Conservation (phyloP, 805 yeast genomes). For the Vanderwaltozyma verrucispora region DNA sequence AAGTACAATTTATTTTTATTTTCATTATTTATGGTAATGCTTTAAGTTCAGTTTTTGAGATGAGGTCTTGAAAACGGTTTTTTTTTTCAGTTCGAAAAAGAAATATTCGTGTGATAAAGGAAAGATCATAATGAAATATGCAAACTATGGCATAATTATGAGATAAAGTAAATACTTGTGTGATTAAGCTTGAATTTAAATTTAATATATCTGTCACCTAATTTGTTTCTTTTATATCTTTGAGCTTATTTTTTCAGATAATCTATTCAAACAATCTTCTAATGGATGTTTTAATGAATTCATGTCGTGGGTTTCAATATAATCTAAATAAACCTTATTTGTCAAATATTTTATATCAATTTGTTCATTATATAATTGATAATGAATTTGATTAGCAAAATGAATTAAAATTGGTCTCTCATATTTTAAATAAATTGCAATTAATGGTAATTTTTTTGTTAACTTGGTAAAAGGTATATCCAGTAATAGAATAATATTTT, state of each 20-base stretch:
- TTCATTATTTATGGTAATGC: too few species aligned
- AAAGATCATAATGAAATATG: too few species aligned
- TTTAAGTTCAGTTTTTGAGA: too few species aligned
- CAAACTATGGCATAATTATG: too few species aligned
- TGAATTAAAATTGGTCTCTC: slow-evolving; percentile 22
- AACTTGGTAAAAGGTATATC: slow-evolving; percentile 26
- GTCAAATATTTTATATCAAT: slow-evolving; percentile 18
- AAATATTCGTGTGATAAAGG: too few species aligned
- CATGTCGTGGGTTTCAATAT: slow-evolving; percentile 12
- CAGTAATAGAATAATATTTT: slow-evolving; percentile 27
- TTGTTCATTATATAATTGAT: slow-evolving; percentile 23
- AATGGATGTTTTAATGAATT: slow-evolving; percentile 17
- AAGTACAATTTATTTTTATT: too few species aligned
- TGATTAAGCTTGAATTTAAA: too few species aligned
- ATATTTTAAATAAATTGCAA: slow-evolving; percentile 17
- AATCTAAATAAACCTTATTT: slow-evolving; percentile 15
- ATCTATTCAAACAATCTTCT: slow-evolving; percentile 21
- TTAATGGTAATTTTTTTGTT: slow-evolving; percentile 18
- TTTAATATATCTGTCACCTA: too few species aligned
- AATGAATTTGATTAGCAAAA: slow-evolving; percentile 27
- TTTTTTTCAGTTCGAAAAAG: too few species aligned
- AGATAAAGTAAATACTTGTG: too few species aligned
- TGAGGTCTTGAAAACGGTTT: too few species aligned
- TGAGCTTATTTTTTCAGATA: slow-evolving; percentile 18
- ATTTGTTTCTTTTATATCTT: not conserved